phyloP scores from a whole-genome alignment of 169 alveolate species.

The Pseudocohnilembus persalinus region DNA sequence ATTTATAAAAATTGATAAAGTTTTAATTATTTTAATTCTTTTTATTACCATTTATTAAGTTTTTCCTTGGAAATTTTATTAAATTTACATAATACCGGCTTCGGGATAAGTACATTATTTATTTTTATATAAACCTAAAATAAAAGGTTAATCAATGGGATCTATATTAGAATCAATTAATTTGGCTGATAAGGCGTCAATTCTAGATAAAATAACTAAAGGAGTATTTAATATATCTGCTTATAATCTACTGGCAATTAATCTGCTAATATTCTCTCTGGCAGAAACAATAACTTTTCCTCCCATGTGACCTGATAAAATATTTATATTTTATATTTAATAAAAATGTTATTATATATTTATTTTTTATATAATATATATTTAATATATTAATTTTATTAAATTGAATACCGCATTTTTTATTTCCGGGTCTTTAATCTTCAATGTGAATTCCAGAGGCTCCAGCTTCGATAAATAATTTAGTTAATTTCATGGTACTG shows the following conservation, averaged over 20 bases:
- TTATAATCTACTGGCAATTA: conserved; percentile 80
- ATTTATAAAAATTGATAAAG: conserved; percentile 39
- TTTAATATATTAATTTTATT: no score
- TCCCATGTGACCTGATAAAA: conserved; percentile 86
- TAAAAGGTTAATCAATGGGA: conserved; percentile 78
- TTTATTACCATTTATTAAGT: conserved; percentile 42
- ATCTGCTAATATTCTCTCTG: conserved; percentile 71
- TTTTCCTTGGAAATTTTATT: conserved; percentile 49
- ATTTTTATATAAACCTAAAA: conserved; percentile 72
- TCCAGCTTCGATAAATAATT: conserved; percentile 83
- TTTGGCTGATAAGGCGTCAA: conserved; percentile 83
- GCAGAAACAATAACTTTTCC: conserved; percentile 84
- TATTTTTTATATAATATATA: no score
- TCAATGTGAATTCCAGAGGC: conserved; percentile 88
- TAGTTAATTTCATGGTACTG: conserved; percentile 77
- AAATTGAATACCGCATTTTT: conserved; percentile 91
- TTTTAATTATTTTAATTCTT: conserved; percentile 48
- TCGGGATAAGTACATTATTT: conserved; percentile 70
- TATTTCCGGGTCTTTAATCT: conserved; percentile 85
- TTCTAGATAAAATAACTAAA: conserved; percentile 79
- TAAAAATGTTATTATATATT: no score
- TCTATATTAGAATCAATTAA: conserved; percentile 79
- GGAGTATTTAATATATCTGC: conserved; percentile 83
- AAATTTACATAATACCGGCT: conserved; percentile 61
- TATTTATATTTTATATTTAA: no score